phyloP scores from a whole-genome alignment of 2,329 filamentous ascomycete species.

The Claviceps purpurea region DNA sequence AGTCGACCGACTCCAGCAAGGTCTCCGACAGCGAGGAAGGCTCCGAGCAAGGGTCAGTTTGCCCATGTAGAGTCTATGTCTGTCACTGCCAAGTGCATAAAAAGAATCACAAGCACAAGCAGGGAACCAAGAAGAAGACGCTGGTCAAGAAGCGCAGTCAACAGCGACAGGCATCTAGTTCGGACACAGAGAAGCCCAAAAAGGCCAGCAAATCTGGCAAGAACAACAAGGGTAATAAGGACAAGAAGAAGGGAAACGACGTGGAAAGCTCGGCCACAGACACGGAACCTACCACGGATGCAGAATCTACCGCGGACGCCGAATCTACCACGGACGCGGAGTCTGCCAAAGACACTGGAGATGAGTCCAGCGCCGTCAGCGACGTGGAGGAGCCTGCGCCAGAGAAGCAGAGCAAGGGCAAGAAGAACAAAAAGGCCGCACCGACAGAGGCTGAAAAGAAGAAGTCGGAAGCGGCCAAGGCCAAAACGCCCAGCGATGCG shows the following conservation, averaged over 20 bases:
- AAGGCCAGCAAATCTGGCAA: slow-evolving; percentile 11
- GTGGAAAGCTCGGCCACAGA: slow-evolving; percentile 9
- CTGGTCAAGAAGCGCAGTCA: slow-evolving; percentile 4
- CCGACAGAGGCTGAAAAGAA: slow-evolving; percentile 1
- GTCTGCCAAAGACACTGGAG: slow-evolving; percentile 2
- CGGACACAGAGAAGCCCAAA: slow-evolving; percentile 8
- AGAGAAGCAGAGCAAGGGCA: slow-evolving; percentile 5
- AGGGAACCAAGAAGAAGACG: slow-evolving; percentile 2
- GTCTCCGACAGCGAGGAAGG: slow-evolving; percentile 15
- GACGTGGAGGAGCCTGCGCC: slow-evolving; percentile 2
- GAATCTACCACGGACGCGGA: too few relatives aligned
- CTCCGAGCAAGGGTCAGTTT: slow-evolving; percentile 21
- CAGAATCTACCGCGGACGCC: too few relatives aligned
- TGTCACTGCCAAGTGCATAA: slow-evolving; percentile 6
- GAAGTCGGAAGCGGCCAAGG: slow-evolving; percentile 9
- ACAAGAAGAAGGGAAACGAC: slow-evolving; percentile 10
- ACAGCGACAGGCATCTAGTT: neutral
- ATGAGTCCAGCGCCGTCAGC: slow-evolving; percentile 7
- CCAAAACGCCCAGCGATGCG: slow-evolving; percentile 2
- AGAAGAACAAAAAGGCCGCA: slow-evolving; percentile 1
- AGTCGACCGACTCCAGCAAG: slow-evolving; percentile 10
- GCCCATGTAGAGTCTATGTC: slow-evolving; percentile 15
- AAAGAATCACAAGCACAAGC: neutral
- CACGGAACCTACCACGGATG: slow-evolving; percentile 12
- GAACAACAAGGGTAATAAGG: slow-evolving; percentile 6